Evolutionary conservation across 768 basidiomycete species (phyloP).

Genomic region (Lactarius hengduanensis): DNA sequence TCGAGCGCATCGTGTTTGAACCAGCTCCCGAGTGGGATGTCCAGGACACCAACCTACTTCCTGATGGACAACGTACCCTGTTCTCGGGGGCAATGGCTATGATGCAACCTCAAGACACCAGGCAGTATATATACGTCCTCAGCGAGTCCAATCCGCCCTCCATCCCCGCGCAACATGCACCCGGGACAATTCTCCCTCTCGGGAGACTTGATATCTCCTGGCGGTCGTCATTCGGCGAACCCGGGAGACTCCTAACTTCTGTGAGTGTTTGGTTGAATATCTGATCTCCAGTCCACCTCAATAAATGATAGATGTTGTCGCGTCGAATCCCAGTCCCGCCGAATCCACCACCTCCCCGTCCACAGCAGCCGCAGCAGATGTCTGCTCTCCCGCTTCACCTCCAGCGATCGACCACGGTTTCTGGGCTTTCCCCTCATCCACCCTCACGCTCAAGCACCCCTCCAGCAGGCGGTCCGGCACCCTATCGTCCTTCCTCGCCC

Average conservation of each 20-base stretch:
- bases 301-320: slow-evolving; percentile 59
- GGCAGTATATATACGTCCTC: slow-evolving; percentile 88
- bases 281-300: too few relatives aligned
- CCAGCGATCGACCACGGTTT: slow-evolving; percentile 50
- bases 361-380: slow-evolving; percentile 40
- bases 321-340: slow-evolving; percentile 64
- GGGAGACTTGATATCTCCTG: slow-evolving; percentile 89
- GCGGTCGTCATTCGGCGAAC: slow-evolving; percentile 82
- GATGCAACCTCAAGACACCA: slow-evolving; percentile 79
- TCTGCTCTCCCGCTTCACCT: slow-evolving; percentile 78
- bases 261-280: slow-evolving; percentile 36
- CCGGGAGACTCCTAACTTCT: slow-evolving; percentile 83
- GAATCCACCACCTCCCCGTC: slow-evolving; percentile 39
- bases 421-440: slow-evolving; percentile 47
- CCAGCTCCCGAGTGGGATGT: slow-evolving; percentile 65
- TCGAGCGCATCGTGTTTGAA: slow-evolving; percentile 80
- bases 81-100: slow-evolving; percentile 65
- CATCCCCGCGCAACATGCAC: slow-evolving; percentile 50
- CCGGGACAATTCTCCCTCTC: slow-evolving; percentile 74
- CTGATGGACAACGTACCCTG: slow-evolving; percentile 37
- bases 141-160: slow-evolving; percentile 47
- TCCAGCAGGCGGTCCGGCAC: slow-evolving; percentile 39
- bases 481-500: slow-evolving; percentile 47
- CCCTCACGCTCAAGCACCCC: slow-evolving; percentile 57
- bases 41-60: slow-evolving; percentile 51